Conservation (phyloP, 1,139 yeast genomes). For the Candida tetrigidarum region DNA sequence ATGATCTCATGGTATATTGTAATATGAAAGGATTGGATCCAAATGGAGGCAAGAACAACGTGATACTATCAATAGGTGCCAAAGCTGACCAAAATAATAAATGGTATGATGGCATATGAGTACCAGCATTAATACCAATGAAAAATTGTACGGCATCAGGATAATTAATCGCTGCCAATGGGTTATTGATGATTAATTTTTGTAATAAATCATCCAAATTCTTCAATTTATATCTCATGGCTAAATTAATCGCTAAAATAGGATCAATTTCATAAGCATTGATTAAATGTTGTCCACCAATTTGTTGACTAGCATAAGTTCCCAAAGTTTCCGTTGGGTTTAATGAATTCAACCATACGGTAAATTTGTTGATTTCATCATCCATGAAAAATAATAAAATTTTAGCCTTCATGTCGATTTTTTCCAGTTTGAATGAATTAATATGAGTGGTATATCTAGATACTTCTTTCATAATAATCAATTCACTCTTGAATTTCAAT, state of each 20-base stretch:
- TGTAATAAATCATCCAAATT: constrained; percentile 49
- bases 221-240: constrained; percentile 56
- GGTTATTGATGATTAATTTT: constrained; percentile 54
- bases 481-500: constrained; percentile 72
- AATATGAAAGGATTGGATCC: constrained; percentile 68
- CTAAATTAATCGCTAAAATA: constrained; percentile 71
- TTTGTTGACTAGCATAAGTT: constrained; percentile 31
- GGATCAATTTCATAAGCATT: constrained; percentile 75
- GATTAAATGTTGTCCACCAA: constrained; percentile 39
- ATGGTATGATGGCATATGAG: constrained; percentile 43
- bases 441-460: constrained; percentile 36
- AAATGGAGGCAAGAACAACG: constrained; percentile 78
- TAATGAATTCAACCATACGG: constrained; percentile 82
- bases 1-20: constrained; percentile 89
- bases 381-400: constrained; percentile 66
- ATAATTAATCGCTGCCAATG: constrained; percentile 62
- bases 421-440: constrained; percentile 27
- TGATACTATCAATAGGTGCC: constrained; percentile 85
- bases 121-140: constrained; percentile 49
- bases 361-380: constrained; percentile 73
- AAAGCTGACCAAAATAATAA: constrained; percentile 77
- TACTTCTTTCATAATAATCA: constrained; percentile 57
- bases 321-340: constrained; percentile 50
- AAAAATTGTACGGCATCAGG: constrained; percentile 69
- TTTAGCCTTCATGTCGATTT: constrained; percentile 49